A percentile compares a stretch with the other conserved stretches of the same genome.
Conservation (phyloP, 768 basidiomycete genomes). For the Cystobasidium tubakii region DNA sequence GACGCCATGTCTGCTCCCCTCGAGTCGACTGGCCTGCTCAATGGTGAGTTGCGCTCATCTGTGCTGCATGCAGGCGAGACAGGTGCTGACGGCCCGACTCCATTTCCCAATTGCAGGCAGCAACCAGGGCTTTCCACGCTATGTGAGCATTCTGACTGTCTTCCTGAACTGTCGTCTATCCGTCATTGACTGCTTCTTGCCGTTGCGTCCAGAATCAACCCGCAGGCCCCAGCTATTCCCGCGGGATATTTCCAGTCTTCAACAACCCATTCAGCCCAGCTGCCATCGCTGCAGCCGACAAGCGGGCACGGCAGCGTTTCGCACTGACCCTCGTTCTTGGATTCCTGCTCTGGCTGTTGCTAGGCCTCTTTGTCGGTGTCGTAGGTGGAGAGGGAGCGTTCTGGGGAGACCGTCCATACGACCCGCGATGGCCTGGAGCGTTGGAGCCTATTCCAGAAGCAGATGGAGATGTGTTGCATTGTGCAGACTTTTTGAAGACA, state of each 20-base stretch:
- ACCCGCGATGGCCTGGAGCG: slow-evolving; percentile 15
- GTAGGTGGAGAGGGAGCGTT: slow-evolving; percentile 33
- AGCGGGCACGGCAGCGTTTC: slow-evolving; percentile 23
- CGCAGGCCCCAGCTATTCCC: background rate
- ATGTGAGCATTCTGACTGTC: background rate
- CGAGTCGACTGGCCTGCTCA: background rate
- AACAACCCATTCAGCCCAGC: slow-evolving; percentile 21
- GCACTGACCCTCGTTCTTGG: slow-evolving; percentile 16
- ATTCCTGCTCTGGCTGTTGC: slow-evolving; percentile 23
- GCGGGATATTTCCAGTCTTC: background rate
- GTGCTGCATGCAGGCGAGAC: no score
- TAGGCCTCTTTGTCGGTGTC: slow-evolving; percentile 17
- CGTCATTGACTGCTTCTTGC: background rate
- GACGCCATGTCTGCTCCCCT: background rate
- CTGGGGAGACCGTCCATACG: slow-evolving; percentile 16
- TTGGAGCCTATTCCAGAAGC: slow-evolving; percentile 4
- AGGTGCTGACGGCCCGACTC: background rate
- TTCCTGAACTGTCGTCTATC: background rate
- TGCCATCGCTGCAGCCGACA: slow-evolving; percentile 8
- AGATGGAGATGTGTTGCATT: slow-evolving; percentile 17
- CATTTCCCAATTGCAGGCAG: background rate
- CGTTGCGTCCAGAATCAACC: background rate
- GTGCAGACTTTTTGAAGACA: slow-evolving; percentile 24
- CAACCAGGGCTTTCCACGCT: background rate
- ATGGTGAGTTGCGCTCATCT: background rate